These are phyloP conservation scores for Backusella tuberculispora DNA, from an alignment of 192 early-diverging fungal genomes.

Conservation along the genomic window DNA sequence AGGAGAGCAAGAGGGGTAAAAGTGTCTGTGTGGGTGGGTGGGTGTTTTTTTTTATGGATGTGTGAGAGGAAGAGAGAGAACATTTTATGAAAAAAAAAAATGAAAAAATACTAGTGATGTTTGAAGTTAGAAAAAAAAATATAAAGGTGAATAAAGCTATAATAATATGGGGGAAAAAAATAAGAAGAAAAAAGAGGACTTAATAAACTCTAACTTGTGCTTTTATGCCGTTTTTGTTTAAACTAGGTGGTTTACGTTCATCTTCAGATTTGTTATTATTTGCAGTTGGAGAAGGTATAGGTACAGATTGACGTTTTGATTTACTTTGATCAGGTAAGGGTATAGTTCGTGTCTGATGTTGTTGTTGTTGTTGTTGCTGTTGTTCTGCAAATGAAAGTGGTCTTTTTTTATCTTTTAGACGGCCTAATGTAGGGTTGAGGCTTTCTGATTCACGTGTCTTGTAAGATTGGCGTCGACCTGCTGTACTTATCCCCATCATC, in stretches of 20 bases:
- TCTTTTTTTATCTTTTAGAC: slow-evolving; percentile 15
- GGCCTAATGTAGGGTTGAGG: background rate
- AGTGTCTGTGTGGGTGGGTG: background rate
- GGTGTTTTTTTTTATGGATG: no score
- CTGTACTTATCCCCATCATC: slow-evolving; percentile 34
- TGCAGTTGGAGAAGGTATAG: background rate
- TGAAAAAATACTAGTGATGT: background rate
- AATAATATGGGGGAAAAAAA: slow-evolving; percentile 1
- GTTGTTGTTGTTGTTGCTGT: background rate
- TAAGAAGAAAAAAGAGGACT: slow-evolving; percentile 8
- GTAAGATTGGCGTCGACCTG: background rate
- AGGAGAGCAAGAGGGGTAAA: background rate
- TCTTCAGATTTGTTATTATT: slow-evolving; percentile 3
- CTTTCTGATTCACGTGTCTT: slow-evolving; percentile 6
- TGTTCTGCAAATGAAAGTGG: slow-evolving; percentile 22
- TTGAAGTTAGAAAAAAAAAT: background rate
- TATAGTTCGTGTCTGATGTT: slow-evolving; percentile 6
- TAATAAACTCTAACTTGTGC: slow-evolving; percentile 18
- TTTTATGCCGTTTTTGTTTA: slow-evolving; percentile 17
- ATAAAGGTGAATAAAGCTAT: slow-evolving; percentile 1
- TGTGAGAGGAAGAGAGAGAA: no score
- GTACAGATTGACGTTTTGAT: slow-evolving; percentile 26
- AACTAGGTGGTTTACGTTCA: background rate
- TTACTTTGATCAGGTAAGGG: background rate
- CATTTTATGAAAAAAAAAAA: background rate